phyloP scores from a whole-genome alignment of 2,329 filamentous ascomycete species.

The Neonectria neomacrospora region DNA sequence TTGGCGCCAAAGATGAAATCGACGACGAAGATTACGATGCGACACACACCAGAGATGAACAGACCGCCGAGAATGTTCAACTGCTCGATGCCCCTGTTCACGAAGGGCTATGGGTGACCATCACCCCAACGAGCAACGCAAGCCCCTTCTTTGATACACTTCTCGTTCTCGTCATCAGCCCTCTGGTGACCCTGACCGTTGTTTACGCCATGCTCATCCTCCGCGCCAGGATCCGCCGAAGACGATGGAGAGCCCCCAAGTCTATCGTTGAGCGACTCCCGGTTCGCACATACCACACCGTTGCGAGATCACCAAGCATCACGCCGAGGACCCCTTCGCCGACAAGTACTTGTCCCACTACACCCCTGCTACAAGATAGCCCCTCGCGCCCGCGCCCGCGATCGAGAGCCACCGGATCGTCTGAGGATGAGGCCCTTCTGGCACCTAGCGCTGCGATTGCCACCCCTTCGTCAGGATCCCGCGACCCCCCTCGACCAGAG shows the following conservation, averaged over 20 bases:
- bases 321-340: slow-evolving; percentile 71
- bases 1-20: slow-evolving; percentile 42
- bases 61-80: slow-evolving; percentile 36
- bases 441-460: slow-evolving; percentile 57
- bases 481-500: slow-evolving; percentile 49
- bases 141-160: slow-evolving; percentile 97
- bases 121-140: slow-evolving; percentile 88
- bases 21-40: slow-evolving; percentile 37
- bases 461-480: slow-evolving; percentile 49
- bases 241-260: slow-evolving; percentile 97
- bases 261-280: slow-evolving; percentile 95
- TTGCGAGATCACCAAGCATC: slow-evolving; percentile 68
- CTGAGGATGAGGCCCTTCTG: slow-evolving; percentile 60
- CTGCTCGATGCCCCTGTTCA: slow-evolving; percentile 47
- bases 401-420: slow-evolving; percentile 71
- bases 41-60: slow-evolving; percentile 39
- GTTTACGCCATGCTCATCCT: slow-evolving; percentile 91
- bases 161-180: slow-evolving; percentile 95
- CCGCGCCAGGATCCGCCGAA: slow-evolving; percentile 86
- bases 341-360: slow-evolving; percentile 75
- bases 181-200: slow-evolving; percentile 89
- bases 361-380: slow-evolving; percentile 77
- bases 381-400: slow-evolving; percentile 67
- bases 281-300: slow-evolving; percentile 93
- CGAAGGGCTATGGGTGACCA: slow-evolving; percentile 94